Base-by-base conservation (phyloP, 805 yeast genomes). In the Millerago galiae region DNA sequence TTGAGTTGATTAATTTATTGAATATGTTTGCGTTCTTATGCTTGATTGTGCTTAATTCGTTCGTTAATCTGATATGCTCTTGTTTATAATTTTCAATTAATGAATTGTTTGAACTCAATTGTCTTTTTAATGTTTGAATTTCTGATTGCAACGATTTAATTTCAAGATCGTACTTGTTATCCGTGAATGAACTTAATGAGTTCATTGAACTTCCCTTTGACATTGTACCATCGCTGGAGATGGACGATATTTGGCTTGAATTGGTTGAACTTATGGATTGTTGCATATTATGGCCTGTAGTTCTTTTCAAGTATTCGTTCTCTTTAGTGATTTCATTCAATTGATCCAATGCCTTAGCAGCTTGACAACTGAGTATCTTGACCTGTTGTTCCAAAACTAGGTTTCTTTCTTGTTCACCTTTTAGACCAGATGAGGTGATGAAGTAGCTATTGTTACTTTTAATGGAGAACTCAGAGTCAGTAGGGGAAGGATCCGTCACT, bases 371-470 rank as follows among this genome's bases (percentile, higher is more conserved):
- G 10, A 57, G 39, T 32, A 52, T 43, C 34, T 47, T 45, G 13
- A 57, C 44, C 30, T 57, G 61, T 36, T 57, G 53, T 37, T 57
- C 61, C 13, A 57, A 37, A 13, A 56, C 48, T n/a, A 48, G 11
- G 21, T 57, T 56, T 32, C 61, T 47, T 33, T 55, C 53, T 17
- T 54, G 45, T 29, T 57, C 61, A 27, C 60, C 61, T 34, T 49
- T 50, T 5, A 55, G 14, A 0, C 56, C 52, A 24, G 45, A 48
- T 4, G 50, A 49, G 14, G 50, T 50, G 30, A 35, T 42, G 34
- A 15, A 18, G 16, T 40, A 37, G 33, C 34, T 28, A n/a, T 40
- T 16, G 11, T 32, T 29, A 10, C 16, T n/a, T 4, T 36, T 38
- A 5, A 12, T 26, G 3, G 49, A 38, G 18, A 49, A 50, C 30